Conservation (phyloP, 2,329 filamentous ascomycete genomes). For the Chaetomium globosum region DNA sequence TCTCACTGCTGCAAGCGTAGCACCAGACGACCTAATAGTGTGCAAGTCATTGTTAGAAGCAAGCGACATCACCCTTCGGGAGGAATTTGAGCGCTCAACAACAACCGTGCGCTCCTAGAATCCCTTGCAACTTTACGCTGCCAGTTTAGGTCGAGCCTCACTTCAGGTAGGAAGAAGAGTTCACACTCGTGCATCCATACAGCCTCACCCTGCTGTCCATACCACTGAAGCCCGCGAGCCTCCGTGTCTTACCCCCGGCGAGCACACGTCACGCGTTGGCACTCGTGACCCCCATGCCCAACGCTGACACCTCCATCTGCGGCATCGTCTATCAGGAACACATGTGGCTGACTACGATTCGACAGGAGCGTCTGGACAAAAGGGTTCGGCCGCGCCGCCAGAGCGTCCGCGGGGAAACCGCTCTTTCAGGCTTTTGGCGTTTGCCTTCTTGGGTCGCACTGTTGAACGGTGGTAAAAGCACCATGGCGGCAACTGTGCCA, state of each 20-base stretch:
- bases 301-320: background rate
- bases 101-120: background rate
- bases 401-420: background rate
- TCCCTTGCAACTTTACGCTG: background rate
- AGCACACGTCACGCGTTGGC: background rate
- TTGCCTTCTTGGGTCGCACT: background rate
- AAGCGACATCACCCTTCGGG: background rate
- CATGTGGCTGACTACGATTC: constrained; percentile 21
- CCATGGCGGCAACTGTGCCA: constrained; percentile 36
- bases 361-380: background rate
- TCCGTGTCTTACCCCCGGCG: background rate
- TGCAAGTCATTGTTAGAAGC: background rate
- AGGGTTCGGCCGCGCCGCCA: background rate
- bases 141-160: background rate
- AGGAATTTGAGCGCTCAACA: background rate
- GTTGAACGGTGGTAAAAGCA: constrained; percentile 36
- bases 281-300: background rate
- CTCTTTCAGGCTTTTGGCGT: background rate
- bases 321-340: background rate
- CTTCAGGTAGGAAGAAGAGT: background rate
- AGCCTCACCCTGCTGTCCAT: background rate
- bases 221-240: background rate
- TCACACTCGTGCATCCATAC: background rate
- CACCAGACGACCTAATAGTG: background rate
- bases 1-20: background rate